These are phyloP conservation scores for Aureobasidium subglaciale DNA, from an alignment of 2,329 filamentous ascomycete genomes.

Conservation along the genomic window DNA sequence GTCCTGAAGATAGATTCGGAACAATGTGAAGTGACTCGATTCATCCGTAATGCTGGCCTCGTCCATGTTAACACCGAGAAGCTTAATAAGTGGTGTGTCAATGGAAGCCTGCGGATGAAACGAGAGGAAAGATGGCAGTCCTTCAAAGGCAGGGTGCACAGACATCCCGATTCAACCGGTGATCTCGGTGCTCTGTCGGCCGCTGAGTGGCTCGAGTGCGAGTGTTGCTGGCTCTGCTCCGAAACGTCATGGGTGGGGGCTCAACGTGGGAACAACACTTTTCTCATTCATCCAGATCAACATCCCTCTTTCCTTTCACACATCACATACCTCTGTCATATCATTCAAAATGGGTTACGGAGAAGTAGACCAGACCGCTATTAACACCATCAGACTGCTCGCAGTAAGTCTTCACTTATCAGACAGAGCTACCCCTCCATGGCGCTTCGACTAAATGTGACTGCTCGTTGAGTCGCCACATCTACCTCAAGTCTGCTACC, in stretches of 20 bases:
- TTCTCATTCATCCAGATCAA: constrained; percentile 9
- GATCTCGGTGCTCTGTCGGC: not conserved
- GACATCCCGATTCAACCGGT: not conserved
- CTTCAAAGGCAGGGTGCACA: no score
- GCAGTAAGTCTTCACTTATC: constrained; percentile 60
- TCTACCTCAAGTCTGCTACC: not conserved
- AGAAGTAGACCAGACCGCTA: constrained; percentile 80
- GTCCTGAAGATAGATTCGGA: not conserved
- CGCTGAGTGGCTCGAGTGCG: no score
- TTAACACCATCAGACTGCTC: constrained; percentile 96
- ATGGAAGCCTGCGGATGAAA: not conserved
- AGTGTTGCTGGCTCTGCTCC: no score
- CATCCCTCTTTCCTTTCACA: constrained; percentile 15
- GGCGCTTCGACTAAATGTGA: constrained; percentile 13
- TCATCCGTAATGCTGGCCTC: not conserved
- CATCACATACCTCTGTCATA: constrained; percentile 10
- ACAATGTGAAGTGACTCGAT: not conserved
- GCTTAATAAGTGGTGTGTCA: not conserved
- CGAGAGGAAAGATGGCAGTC: not conserved
- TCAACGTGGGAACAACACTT: constrained; percentile 15
- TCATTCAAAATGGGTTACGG: constrained; percentile 68
- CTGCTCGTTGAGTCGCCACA: constrained; percentile 10
- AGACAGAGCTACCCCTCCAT: constrained; percentile 23
- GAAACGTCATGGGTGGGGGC: not conserved
- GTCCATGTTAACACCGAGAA: not conserved